A percentile compares a stretch with the other conserved stretches of the same genome.
Conservation (phyloP, 495 filamentous ascomycete genomes). For the Aspergillus carlsbadensis region DNA sequence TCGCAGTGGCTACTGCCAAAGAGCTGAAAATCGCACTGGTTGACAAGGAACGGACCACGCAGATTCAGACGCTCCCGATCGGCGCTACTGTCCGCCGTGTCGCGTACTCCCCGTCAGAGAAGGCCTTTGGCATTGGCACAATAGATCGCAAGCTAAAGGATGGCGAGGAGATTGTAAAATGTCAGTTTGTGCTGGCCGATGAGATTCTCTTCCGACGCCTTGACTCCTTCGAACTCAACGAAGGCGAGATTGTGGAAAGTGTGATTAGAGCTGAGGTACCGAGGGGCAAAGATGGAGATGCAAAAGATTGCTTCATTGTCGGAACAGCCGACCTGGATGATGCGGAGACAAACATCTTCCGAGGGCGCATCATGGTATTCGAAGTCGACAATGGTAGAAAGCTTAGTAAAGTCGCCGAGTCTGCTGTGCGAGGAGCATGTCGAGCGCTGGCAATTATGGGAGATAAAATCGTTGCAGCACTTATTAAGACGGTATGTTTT, state of each 20-base stretch:
- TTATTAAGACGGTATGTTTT: constrained; percentile 75
- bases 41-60: constrained; percentile 81
- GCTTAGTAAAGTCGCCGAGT: constrained; percentile 63
- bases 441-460: constrained; percentile 71
- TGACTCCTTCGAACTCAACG: constrained; percentile 50
- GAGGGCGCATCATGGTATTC: constrained; percentile 80
- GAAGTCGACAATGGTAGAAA: constrained; percentile 73
- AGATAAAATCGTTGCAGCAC: constrained; percentile 77
- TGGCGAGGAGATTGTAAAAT: constrained; percentile 58
- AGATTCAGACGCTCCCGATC: constrained; percentile 75
- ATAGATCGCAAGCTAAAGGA: constrained; percentile 62
- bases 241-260: constrained; percentile 79
- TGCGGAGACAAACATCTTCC: constrained; percentile 46
- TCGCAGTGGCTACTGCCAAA: constrained; percentile 73
- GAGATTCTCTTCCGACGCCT: constrained; percentile 56
- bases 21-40: constrained; percentile 80
- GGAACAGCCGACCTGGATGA: constrained; percentile 80
- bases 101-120: constrained; percentile 76
- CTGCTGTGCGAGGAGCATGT: constrained; percentile 71
- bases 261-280: constrained; percentile 77
- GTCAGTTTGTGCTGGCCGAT: constrained; percentile 60
- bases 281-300: constrained; percentile 53
- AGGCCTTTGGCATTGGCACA: constrained; percentile 83
- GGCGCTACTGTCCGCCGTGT: constrained; percentile 83
- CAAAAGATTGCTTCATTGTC: constrained; percentile 77